Conservation (phyloP, 345 rosid genomes). For the Syzygium oleosum region DNA sequence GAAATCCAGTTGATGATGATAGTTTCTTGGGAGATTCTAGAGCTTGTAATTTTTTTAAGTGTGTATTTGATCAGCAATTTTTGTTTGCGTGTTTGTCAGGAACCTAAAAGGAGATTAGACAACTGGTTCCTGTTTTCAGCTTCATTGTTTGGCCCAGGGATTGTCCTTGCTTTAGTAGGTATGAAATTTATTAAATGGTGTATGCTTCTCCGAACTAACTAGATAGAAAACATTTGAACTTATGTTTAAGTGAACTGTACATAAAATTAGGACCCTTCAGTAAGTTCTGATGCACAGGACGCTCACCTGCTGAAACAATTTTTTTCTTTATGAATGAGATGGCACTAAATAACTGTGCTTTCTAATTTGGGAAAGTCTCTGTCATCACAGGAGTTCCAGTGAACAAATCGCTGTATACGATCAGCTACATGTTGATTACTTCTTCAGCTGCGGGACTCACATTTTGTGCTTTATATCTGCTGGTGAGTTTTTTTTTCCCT, state of each 20-base stretch:
- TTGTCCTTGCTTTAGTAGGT: slow-evolving; percentile 24
- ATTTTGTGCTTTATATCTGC: slow-evolving; percentile 21
- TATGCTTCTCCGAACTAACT: not conserved
- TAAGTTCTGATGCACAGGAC: not conserved
- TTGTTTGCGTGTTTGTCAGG: slow-evolving; percentile 13
- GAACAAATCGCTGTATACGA: slow-evolving; percentile 31
- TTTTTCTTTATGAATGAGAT: not conserved
- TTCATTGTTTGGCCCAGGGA: slow-evolving; percentile 16
- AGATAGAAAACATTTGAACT: not conserved
- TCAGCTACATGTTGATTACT: slow-evolving; percentile 34
- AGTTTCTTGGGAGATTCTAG: not conserved
- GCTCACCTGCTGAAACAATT: not conserved
- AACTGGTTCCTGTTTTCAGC: slow-evolving; percentile 21
- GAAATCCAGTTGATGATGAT: not conserved
- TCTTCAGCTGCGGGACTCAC: slow-evolving; percentile 32
- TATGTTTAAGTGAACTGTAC: not conserved
- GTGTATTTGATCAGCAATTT: not conserved
- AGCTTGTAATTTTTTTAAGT: not conserved
- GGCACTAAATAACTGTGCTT: not conserved
- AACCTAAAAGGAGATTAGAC: slow-evolving; percentile 21
- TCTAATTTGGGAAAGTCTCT: not conserved
- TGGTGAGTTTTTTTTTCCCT: slow-evolving; percentile 12
- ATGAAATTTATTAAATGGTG: not conserved
- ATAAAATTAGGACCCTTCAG: not conserved
- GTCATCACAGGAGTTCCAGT: slow-evolving; percentile 22